Percentiles rank a stretch among this genome's conserved stretches.
These are phyloP conservation scores for Rhodamnia rubescens DNA, from an alignment of 345 rosid genomes.

Conservation along the genomic window DNA sequence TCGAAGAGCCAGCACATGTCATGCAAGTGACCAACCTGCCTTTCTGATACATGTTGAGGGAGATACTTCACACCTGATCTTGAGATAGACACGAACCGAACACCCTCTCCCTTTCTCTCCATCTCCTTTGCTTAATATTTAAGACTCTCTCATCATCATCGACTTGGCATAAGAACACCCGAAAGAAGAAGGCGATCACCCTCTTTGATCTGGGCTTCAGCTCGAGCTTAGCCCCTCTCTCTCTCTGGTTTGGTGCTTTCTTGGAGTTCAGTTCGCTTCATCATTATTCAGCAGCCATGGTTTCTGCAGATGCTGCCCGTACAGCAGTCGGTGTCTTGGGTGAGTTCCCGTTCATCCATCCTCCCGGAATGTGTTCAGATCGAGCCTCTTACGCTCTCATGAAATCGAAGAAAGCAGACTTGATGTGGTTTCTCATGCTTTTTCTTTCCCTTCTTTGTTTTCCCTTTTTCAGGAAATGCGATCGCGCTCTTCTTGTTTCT, in stretches of 20 bases:
- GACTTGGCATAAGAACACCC: not conserved
- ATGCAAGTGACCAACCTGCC: slow-evolving; percentile 14
- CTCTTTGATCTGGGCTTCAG: not conserved
- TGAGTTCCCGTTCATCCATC: not conserved
- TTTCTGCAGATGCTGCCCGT: slow-evolving; percentile 30
- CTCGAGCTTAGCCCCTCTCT: not conserved
- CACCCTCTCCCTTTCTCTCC: not conserved
- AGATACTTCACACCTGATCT: not conserved
- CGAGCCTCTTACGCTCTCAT: not conserved
- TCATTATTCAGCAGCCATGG: slow-evolving; percentile 23
- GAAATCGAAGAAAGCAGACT: not conserved
- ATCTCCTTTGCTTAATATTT: not conserved
- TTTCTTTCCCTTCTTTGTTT: not conserved
- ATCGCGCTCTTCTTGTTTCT: slow-evolving; percentile 68
- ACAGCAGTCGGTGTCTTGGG: slow-evolving; percentile 61
- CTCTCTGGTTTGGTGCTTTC: not conserved
- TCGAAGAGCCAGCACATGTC: slow-evolving; percentile 6
- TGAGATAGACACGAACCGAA: not conserved
- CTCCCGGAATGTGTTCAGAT: not conserved
- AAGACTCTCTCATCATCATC: not conserved
- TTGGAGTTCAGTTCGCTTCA: not conserved
- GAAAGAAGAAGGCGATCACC: not conserved
- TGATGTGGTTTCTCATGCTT: not conserved
- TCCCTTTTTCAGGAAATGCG: slow-evolving; percentile 47
- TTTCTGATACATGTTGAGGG: not conserved